Base-by-base conservation (phyloP, 345 rosid species). In the Populus alba region DNA sequence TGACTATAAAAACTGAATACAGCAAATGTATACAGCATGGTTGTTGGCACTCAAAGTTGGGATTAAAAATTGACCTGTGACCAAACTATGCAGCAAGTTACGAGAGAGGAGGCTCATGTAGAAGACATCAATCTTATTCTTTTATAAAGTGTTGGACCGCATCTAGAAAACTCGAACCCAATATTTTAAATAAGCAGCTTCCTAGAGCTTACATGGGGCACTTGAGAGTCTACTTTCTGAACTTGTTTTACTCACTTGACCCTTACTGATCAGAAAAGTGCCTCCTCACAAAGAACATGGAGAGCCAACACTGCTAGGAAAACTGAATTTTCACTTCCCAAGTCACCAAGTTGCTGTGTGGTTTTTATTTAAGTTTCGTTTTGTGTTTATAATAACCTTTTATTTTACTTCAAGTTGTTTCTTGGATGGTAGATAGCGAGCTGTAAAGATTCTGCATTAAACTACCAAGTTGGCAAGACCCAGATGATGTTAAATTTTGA, bases 61-160 rank as follows among this genome's bases (percentile, higher is more conserved):
- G 17, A 45, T 45, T 45, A 45, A 45, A 45, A 45, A 45, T 45
- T 45, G 51, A 45, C 51, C 17, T 13, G 3, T 8, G 53, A 38
- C 77, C 35, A 33, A 3, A 37, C 59, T 47, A 35, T 68, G 5
- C 37, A 16, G 37, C 71, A 41, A 51, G 68, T 33, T 53, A n/a
- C 45, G 53, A 38, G 53, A 63, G 16, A 63, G 29, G 7, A 23
- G 62, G 71, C 31, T 55, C 35, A 15, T 8, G 3, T 10, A 61
- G 61, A 47, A 16, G 61, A 10, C 53, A 72, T 61, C 15, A 27
- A 61, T 47, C 51, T 7, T 45, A 41, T 23, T 51, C 49, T 51
- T 72, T 75, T 22, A 72, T 63, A 22, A 51, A 83, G 74, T 45
- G 67, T 23, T 62, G 85, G 82, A 61, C 78, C 80, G 49, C 72